Percentiles rank a stretch among this genome's conserved stretches.
Evolutionary conservation across 192 early-diverging fungal species (phyloP).

Genomic region (Paraglomus occultum): DNA sequence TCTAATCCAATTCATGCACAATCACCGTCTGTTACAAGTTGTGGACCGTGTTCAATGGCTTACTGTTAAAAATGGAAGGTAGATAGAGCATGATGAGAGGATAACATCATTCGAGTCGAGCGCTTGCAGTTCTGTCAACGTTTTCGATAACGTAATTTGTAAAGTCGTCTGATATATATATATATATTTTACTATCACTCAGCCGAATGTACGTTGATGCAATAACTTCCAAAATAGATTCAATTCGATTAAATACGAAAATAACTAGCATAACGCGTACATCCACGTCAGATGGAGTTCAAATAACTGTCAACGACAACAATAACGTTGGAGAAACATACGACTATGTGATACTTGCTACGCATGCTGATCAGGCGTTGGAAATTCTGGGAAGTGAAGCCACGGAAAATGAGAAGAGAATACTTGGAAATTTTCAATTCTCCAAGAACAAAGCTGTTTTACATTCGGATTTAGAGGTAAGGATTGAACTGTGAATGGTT

Average conservation of each 20-base stretch:
- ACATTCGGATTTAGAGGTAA: constrained; percentile 48
- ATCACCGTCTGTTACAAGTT: constrained; percentile 58
- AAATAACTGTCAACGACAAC: constrained; percentile 36
- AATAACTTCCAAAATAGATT: constrained; percentile 35
- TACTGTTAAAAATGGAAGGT: constrained; percentile 55
- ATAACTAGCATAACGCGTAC: constrained; percentile 38
- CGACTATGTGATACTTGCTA: constrained; percentile 61
- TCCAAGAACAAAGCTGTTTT: constrained; percentile 49
- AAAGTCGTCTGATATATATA: neutral
- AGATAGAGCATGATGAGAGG: neutral
- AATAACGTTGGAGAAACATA: constrained; percentile 38
- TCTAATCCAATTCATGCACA: constrained; percentile 60
- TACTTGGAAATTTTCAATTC: constrained; percentile 50
- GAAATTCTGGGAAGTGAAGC: constrained; percentile 51
- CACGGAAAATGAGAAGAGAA: constrained; percentile 44
- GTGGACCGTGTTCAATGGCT: constrained; percentile 54
- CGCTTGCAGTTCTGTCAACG: too few species aligned
- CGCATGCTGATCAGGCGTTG: constrained; percentile 59
- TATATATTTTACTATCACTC: neutral
- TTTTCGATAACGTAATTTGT: too few species aligned
- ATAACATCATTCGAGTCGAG: too few species aligned
- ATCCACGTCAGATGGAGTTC: neutral
- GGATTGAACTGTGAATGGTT: neutral
- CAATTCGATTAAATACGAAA: constrained; percentile 39
- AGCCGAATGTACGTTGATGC: constrained; percentile 41